Evolutionary conservation across 2,329 filamentous ascomycete species (phyloP), one percentile per base, ranked within the genome.

Genomic region (Parascedosporium putredinis): DNA sequence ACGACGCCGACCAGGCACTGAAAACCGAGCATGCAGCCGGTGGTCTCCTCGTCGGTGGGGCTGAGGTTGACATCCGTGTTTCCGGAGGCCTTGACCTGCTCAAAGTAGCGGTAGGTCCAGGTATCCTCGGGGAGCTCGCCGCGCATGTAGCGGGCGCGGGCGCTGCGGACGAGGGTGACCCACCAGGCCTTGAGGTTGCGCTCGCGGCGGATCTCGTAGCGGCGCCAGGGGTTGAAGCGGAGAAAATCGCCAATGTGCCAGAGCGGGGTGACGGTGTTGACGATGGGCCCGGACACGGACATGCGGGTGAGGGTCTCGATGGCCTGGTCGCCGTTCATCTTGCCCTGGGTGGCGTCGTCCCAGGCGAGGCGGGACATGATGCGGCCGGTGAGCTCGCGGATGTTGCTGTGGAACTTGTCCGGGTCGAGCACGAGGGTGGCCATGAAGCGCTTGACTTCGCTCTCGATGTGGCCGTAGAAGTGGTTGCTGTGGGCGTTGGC

Each of bases 11-110:
- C 72, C 5, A 75, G 65, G 49, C 71, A 73, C 56, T 75, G 64
- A 55, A 75, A 75, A 0, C 72, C 72, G 23, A 75, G 64, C 69
- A 74, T 75, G 56, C 72, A 75, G 47, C 68, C 69, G 6, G 71
- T 70, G 58, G 71, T 72, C 23, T 66, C 60, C 55, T 73, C 70
- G 24, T 73, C 66, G 27, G 69, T 63, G 12, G 64, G 62, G 22
- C 51, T 58, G 59, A 75, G 68, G 29, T 70, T 64, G 0, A 73
- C 60, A 1, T 53, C 55, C 4, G 55, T 44, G 47, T 73, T 72
- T 10, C 70, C 67, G 44, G 64, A 63, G 20, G 62, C 58, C 47
- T 60, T 57, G 14, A 74, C 56, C 55, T 70, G 66, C 54, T 67
- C 64, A 51, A 74, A 71, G 53, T 74, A 75, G n/a, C 70, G 65